Conservation (phyloP, 176 grass and related monocot species). For the Triticum timopheevii region DNA sequence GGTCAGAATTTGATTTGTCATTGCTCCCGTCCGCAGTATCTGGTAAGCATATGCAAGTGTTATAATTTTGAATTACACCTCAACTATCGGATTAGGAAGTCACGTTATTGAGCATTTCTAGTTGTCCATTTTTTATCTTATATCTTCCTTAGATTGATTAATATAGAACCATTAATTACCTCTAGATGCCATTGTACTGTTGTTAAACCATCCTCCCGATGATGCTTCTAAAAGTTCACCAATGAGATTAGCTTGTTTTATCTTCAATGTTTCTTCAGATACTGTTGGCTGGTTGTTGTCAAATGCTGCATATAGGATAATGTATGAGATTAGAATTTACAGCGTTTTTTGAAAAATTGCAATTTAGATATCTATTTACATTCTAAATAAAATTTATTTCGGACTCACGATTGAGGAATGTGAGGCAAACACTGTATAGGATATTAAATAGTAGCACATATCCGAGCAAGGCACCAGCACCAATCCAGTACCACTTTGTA, state of each 20-base stretch:
- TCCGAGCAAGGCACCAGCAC: slow-evolving; percentile 55
- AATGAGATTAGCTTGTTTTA: slow-evolving; percentile 59
- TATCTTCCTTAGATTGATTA: background rate
- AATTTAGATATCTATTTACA: background rate
- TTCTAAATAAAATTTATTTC: background rate
- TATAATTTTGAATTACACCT: background rate
- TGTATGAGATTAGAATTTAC: background rate
- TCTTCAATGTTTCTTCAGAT: slow-evolving; percentile 60
- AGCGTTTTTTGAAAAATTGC: background rate
- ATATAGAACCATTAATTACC: slow-evolving; percentile 25
- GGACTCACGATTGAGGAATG: slow-evolving; percentile 60
- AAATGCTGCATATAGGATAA: slow-evolving; percentile 38
- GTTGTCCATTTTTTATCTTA: background rate
- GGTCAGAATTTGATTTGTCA: slow-evolving; percentile 22
- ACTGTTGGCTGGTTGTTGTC: slow-evolving; percentile 53
- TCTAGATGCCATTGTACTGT: slow-evolving; percentile 4
- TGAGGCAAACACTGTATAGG: slow-evolving; percentile 62
- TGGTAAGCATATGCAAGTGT: slow-evolving; percentile 12
- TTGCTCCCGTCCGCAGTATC: slow-evolving; percentile 24
- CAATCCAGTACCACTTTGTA: slow-evolving; percentile 83
- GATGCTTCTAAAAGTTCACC: slow-evolving; percentile 52
- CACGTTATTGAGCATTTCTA: background rate
- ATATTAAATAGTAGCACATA: slow-evolving; percentile 73
- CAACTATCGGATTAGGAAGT: background rate
- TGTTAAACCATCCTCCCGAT: slow-evolving; percentile 24